Percentiles rank a stretch among this genome's conserved stretches.
These are phyloP conservation scores for Iris pallida DNA, from an alignment of 116 monocot species.

Conservation along the genomic window DNA sequence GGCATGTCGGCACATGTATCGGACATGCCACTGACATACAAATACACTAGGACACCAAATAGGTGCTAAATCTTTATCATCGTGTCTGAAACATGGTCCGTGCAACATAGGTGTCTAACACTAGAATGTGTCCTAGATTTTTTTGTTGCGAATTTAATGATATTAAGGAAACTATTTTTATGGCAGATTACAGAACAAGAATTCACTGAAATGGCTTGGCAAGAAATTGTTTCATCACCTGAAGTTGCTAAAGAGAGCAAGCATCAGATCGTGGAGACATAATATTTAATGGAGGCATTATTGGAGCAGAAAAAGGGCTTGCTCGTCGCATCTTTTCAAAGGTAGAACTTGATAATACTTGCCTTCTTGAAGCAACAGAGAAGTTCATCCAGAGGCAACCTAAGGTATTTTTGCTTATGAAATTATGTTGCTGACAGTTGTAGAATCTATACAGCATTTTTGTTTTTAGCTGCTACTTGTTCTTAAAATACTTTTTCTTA, in stretches of 20 bases:
- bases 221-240: slow-evolving; percentile 86
- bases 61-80: too few species aligned
- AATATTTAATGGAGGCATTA: slow-evolving; percentile 89
- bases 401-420: slow-evolving; percentile 38
- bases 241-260: slow-evolving; percentile 95
- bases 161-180: not conserved
- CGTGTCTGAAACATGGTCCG: too few species aligned
- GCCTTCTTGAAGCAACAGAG: slow-evolving; percentile 85
- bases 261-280: slow-evolving; percentile 96
- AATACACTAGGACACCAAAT: too few species aligned
- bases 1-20: too few species aligned
- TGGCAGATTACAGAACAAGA: slow-evolving; percentile 85
- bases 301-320: slow-evolving; percentile 97
- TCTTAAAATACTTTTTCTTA: too few species aligned
- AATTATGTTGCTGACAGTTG: too few species aligned
- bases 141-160: too few species aligned
- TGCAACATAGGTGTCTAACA: too few species aligned
- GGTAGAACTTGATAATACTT: slow-evolving; percentile 80
- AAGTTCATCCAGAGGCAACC: slow-evolving; percentile 90
- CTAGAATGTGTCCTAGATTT: too few species aligned
- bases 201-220: slow-evolving; percentile 98
- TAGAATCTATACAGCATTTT: too few species aligned
- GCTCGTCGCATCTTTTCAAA: slow-evolving; percentile 98
- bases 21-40: too few species aligned
- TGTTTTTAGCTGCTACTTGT: too few species aligned